Percentiles rank a stretch among this genome's conserved stretches.
These are phyloP conservation scores for Noccaea bulbosa DNA, from an alignment of 345 rosid genomes.

Conservation along the genomic window DNA sequence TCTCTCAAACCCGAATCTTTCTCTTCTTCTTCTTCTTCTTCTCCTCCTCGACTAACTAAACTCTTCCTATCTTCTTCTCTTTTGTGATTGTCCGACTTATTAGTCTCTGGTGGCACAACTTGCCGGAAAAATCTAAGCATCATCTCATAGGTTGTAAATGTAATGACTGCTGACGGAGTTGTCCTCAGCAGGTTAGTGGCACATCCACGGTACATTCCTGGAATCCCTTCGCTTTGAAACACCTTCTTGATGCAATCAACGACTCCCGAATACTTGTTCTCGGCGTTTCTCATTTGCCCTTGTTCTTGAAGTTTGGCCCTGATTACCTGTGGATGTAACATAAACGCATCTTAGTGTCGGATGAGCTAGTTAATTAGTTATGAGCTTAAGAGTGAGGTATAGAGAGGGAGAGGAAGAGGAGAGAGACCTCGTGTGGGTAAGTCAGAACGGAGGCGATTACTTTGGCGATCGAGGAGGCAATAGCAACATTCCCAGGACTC, in stretches of 20 bases:
- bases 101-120: slow-evolving; percentile 51
- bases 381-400: slow-evolving; percentile 2
- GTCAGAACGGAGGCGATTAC: slow-evolving; percentile 80
- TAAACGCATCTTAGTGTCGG: background rate
- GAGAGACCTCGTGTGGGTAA: slow-evolving; percentile 91
- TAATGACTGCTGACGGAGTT: slow-evolving; percentile 84
- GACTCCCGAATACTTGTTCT: slow-evolving; percentile 61
- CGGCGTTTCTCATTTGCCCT: slow-evolving; percentile 62
- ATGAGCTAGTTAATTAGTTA: background rate
- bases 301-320: slow-evolving; percentile 98
- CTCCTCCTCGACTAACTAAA: slow-evolving; percentile 34
- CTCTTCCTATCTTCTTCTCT: slow-evolving; percentile 35
- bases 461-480: slow-evolving; percentile 86
- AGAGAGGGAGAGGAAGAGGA: slow-evolving; percentile 3
- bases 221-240: slow-evolving; percentile 64
- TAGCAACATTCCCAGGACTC: slow-evolving; percentile 63
- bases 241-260: slow-evolving; percentile 82
- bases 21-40: slow-evolving; percentile 23
- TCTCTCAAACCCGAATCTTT: slow-evolving; percentile 38
- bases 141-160: slow-evolving; percentile 87
- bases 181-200: slow-evolving; percentile 80
- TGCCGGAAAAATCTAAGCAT: slow-evolving; percentile 55
- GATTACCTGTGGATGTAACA: slow-evolving; percentile 58
- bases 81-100: slow-evolving; percentile 7
- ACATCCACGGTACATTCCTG: slow-evolving; percentile 85